Evolutionary conservation across 345 rosid species (phyloP), one percentile per base, ranked within the genome.

Genomic region (Rubroshorea leprosula): DNA sequence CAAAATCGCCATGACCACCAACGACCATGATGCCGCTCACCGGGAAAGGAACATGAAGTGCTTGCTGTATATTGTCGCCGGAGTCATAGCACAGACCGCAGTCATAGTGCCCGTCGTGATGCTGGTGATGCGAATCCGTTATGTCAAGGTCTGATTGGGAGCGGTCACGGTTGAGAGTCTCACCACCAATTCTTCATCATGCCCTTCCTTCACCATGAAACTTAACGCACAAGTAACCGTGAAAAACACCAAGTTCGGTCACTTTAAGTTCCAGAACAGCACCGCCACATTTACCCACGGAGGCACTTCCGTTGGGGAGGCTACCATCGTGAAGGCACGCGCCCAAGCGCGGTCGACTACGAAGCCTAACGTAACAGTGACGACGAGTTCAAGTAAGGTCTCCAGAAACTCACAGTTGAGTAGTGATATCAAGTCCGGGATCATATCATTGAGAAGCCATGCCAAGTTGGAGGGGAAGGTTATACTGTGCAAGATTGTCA

Each of bases 171-270:
- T 51, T 3, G 54, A 51, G n/a, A 51, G 25, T 16, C 31, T 51
- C 54, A 23, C 14, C 0, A n/a, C 3, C 31, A 24, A n/a, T 51
- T 51, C 54, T 8, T 51, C 54, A 51, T 23, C 29, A 5, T 50
- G 27, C 27, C 31, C 54, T 19, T 51, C 31, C 16, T 51, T 51
- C 5, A 23, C 18, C 54, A 51, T 23, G 54, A 51, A 51, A 6
- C 54, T 51, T 15, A 6, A 14, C 25, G 54, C 54, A 23, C 31
- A 23, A 51, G 54, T 51, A 5, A 15, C 54, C 7, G 54, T 51
- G 5, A 51, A 51, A 31, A 51, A 51, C 54, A 51, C 31, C 1
- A 51, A 51, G 23, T 24, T 51, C 19, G 54, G 54, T 24, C 54
- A 23, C 9, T 51, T 23, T 31, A 24, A 15, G 16, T 23, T 51